A percentile compares a stretch with the other conserved stretches of the same genome.
Evolutionary conservation across 2,329 filamentous ascomycete genomes (phyloP).

Genomic region (Aspergillus melleus): DNA sequence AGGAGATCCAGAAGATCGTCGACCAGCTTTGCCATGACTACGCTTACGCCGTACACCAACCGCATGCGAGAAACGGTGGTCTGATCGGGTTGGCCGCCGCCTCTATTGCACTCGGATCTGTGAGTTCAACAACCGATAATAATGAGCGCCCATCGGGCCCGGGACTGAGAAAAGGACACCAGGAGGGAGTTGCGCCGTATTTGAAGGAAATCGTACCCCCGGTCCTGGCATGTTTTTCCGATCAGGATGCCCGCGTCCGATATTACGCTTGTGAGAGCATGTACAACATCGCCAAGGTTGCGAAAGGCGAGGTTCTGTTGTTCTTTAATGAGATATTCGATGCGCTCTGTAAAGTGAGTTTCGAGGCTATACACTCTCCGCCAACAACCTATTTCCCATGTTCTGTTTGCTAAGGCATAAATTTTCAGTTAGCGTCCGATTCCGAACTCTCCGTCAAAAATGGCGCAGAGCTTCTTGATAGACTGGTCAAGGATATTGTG

Average conservation of each 20-base stretch:
- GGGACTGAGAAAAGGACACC: constrained; percentile 10
- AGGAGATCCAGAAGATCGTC: constrained; percentile 80
- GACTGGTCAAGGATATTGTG: constrained; percentile 93
- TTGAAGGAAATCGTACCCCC: constrained; percentile 93
- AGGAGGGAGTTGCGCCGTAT: constrained; percentile 85
- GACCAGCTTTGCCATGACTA: constrained; percentile 97
- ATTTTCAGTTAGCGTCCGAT: constrained; percentile 78
- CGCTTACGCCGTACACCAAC: constrained; percentile 94
- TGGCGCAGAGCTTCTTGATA: constrained; percentile 90
- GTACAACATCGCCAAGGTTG: constrained; percentile 99
- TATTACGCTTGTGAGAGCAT: constrained; percentile 99
- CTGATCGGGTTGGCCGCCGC: constrained; percentile 93
- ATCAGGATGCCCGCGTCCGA: constrained; percentile 93
- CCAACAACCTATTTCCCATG: not conserved
- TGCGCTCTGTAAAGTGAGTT: constrained; percentile 82
- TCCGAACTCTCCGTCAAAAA: constrained; percentile 98
- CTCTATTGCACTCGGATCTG: constrained; percentile 88
- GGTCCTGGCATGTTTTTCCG: constrained; percentile 93
- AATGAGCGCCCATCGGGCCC: not conserved
- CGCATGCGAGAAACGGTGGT: constrained; percentile 93
- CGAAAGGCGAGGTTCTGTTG: constrained; percentile 92
- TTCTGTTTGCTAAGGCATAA: constrained; percentile 13
- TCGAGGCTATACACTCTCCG: not conserved
- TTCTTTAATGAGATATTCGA: constrained; percentile 99
- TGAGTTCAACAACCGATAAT: constrained; percentile 52